phyloP scores from a whole-genome alignment of 306 rosid genomes.

The Vigna mungo region DNA sequence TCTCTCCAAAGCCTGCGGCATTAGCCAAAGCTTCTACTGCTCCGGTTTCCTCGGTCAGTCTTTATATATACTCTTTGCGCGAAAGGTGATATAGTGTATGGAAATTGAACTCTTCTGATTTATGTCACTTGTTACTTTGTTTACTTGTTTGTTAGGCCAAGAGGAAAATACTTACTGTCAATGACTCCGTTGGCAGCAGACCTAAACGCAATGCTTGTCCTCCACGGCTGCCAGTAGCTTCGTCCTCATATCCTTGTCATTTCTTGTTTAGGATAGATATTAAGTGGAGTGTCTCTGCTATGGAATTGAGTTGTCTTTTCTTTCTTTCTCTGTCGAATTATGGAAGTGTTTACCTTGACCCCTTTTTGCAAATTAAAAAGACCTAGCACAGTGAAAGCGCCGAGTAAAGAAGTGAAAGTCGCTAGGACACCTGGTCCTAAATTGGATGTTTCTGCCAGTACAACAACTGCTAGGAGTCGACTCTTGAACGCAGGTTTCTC shows the following conservation, averaged over 20 bases:
- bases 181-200: slow-evolving; percentile 59
- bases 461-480: slow-evolving; percentile 55
- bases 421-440: slow-evolving; percentile 59
- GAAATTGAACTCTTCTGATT: slow-evolving; percentile 18
- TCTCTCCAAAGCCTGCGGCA: slow-evolving; percentile 54
- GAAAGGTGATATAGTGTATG: not conserved
- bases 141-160: slow-evolving; percentile 58
- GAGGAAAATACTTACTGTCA: slow-evolving; percentile 66
- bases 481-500: slow-evolving; percentile 45
- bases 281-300: slow-evolving; percentile 11
- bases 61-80: slow-evolving; percentile 13
- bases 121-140: slow-evolving; percentile 10
- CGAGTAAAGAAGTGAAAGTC: slow-evolving; percentile 56
- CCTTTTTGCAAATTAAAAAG: slow-evolving; percentile 61
- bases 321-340: slow-evolving; percentile 32
- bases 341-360: slow-evolving; percentile 64
- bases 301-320: slow-evolving; percentile 31
- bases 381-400: slow-evolving; percentile 56
- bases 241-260: slow-evolving; percentile 84
- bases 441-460: slow-evolving; percentile 44
- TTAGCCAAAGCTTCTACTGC: slow-evolving; percentile 46
- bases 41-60: slow-evolving; percentile 57
- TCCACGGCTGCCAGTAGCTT: slow-evolving; percentile 64
- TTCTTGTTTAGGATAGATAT: slow-evolving; percentile 12
- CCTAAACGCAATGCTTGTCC: slow-evolving; percentile 77